phyloP scores from a whole-genome alignment of 805 yeast species.

The Metschnikowia cerradonensis region DNA sequence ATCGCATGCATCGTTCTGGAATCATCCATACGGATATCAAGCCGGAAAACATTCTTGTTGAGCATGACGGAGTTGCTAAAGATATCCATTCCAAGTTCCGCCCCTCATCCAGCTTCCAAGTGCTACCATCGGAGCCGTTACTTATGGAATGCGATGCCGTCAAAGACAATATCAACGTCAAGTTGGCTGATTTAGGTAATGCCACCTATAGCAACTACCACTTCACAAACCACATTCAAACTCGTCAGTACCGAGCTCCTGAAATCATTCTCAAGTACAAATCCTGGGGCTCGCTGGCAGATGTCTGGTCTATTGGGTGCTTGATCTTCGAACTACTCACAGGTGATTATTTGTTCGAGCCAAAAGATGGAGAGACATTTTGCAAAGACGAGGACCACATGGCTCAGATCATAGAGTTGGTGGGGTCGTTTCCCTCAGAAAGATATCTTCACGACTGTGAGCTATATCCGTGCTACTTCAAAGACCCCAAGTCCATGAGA shows the following conservation, averaged over 20 bases:
- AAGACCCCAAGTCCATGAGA: slow-evolving; percentile 64
- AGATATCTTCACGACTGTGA: slow-evolving; percentile 58
- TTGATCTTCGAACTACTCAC: slow-evolving; percentile 85
- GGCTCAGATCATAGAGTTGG: slow-evolving; percentile 86
- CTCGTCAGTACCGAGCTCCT: slow-evolving; percentile 90
- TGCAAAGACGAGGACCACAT: slow-evolving; percentile 92
- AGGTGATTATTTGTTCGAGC: slow-evolving; percentile 93
- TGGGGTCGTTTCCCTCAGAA: slow-evolving; percentile 64
- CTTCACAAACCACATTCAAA: slow-evolving; percentile 85
- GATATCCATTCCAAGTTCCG: neutral
- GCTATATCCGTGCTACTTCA: slow-evolving; percentile 55
- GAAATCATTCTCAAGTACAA: slow-evolving; percentile 53
- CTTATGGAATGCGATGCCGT: neutral
- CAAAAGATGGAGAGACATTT: slow-evolving; percentile 71
- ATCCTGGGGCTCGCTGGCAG: slow-evolving; percentile 90
- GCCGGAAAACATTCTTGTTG: slow-evolving; percentile 54
- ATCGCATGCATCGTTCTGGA: slow-evolving; percentile 70
- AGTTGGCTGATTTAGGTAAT: slow-evolving; percentile 91
- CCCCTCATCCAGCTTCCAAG: slow-evolving; percentile 5
- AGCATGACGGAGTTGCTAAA: slow-evolving; percentile 1
- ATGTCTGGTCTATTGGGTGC: slow-evolving; percentile 95
- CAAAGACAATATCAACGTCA: slow-evolving; percentile 35
- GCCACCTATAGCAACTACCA: slow-evolving; percentile 81
- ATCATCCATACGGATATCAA: slow-evolving; percentile 71
- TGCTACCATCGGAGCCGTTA: slow-evolving; percentile 17